phyloP scores from a whole-genome alignment of 495 filamentous ascomycete species.

The Amorphotheca resinae region DNA sequence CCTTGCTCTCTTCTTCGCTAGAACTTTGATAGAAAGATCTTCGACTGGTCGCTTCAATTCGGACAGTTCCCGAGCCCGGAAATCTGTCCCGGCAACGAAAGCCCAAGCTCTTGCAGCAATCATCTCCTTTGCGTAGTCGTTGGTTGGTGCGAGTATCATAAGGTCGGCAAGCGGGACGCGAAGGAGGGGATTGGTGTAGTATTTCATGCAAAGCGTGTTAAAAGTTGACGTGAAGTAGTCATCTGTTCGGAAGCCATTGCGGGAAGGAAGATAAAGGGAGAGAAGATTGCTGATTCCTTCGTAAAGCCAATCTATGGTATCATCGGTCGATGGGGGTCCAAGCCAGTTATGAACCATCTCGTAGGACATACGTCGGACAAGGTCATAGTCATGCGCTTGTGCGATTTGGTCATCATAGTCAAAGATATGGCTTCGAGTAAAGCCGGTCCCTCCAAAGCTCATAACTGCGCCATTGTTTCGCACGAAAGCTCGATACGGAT shows the following conservation, averaged over 20 bases:
- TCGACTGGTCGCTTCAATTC: conserved; percentile 8
- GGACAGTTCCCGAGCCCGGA: conserved; percentile 8
- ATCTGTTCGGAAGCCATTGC: conserved; percentile 6
- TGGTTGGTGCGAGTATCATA: conserved; percentile 2
- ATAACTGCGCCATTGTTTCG: not conserved
- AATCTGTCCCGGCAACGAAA: conserved; percentile 6
- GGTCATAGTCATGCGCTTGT: conserved; percentile 8
- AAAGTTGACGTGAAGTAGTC: conserved; percentile 10
- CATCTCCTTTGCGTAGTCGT: conserved; percentile 6
- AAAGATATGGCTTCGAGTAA: conserved; percentile 11
- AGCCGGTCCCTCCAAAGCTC: conserved; percentile 2
- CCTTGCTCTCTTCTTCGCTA: conserved; percentile 1
- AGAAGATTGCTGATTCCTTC: conserved; percentile 11
- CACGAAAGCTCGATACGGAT: conserved; percentile 9
- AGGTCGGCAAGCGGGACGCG: conserved; percentile 5
- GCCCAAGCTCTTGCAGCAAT: conserved; percentile 9
- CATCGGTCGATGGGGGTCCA: not conserved
- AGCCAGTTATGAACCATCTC: conserved; percentile 11
- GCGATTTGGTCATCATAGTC: conserved; percentile 10
- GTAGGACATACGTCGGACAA: conserved; percentile 9
- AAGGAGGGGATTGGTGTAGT: conserved; percentile 15
- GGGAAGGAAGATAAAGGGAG: conserved; percentile 15
- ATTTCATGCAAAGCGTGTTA: conserved; percentile 12
- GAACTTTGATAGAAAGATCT: conserved; percentile 14
- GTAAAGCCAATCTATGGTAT: conserved; percentile 6